Evolutionary conservation across 257 asterid genomes (phyloP).

Genomic region (Ocimum tenuiflorum): DNA sequence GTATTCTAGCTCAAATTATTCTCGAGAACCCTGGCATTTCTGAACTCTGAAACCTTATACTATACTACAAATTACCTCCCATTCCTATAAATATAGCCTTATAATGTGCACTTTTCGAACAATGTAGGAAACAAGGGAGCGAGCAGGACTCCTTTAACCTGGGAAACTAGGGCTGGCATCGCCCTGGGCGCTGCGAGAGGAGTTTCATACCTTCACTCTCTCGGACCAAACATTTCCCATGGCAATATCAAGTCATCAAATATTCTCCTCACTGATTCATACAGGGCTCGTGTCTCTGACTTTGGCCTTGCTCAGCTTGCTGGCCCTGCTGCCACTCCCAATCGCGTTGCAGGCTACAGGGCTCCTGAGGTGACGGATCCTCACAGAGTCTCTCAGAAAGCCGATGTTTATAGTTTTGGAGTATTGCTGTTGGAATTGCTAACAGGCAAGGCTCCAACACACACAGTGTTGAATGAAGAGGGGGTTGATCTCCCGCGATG

Average conservation of each 20-base stretch:
- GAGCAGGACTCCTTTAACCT: conserved; percentile 49
- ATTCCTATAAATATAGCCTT: too few species aligned
- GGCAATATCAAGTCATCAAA: conserved; percentile 63
- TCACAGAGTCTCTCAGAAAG: conserved; percentile 45
- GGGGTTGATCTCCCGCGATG: conserved; percentile 62
- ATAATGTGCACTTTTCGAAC: neutral
- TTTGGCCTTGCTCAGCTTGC: conserved; percentile 52
- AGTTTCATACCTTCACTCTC: conserved; percentile 47
- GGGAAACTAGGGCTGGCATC: conserved; percentile 53
- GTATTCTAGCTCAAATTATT: neutral
- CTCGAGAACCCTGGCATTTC: neutral
- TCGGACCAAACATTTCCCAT: conserved; percentile 40
- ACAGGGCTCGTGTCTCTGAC: conserved; percentile 50
- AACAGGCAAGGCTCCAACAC: conserved; percentile 53
- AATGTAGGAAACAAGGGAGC: conserved; percentile 51
- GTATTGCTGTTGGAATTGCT: conserved; percentile 46
- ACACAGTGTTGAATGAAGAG: conserved; percentile 45
- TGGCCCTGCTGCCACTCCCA: conserved; percentile 39
- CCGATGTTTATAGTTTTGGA: conserved; percentile 55
- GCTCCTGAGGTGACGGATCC: conserved; percentile 63
- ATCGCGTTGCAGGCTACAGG: conserved; percentile 47
- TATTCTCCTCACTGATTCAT: conserved; percentile 48
- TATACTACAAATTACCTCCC: too few species aligned
- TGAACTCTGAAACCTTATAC: too few species aligned
- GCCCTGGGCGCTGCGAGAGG: conserved; percentile 58